phyloP scores from a whole-genome alignment of 202 grass and related monocot genomes.

The Schoenoplectus tabernaemontani region DNA sequence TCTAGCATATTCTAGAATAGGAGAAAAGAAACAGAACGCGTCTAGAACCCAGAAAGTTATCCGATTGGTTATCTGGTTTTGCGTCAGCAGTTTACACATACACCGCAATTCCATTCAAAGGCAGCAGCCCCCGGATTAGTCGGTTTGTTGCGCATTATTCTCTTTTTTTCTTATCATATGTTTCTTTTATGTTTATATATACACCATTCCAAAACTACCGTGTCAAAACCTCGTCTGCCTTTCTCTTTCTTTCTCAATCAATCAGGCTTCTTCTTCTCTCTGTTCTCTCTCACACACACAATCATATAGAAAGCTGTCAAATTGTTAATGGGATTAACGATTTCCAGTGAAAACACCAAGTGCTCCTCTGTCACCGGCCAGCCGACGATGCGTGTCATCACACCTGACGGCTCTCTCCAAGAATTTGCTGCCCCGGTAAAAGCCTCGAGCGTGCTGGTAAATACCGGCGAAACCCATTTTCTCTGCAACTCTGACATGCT shows the following conservation, averaged over 20 bases:
- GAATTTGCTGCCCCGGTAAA: constrained; percentile 24
- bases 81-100: not conserved
- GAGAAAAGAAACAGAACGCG: not conserved
- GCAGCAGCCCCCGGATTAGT: not conserved
- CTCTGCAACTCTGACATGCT: constrained; percentile 72
- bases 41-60: not conserved
- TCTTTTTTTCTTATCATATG: not conserved
- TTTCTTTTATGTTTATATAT: not conserved
- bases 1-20: not conserved
- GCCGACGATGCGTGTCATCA: constrained; percentile 35
- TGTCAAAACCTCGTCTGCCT: not conserved
- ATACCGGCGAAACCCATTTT: constrained; percentile 23
- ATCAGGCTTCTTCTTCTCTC: not conserved
- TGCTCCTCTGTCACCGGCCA: not conserved
- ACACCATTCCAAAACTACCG: not conserved
- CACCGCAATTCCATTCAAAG: not conserved
- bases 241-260: not conserved
- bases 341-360: constrained; percentile 39
- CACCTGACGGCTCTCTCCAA: constrained; percentile 43
- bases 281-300: not conserved
- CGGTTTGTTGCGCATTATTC: not conserved
- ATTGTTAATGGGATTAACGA: constrained; percentile 49
- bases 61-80: not conserved
- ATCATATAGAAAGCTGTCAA: not conserved
- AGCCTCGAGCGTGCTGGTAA: constrained; percentile 30